Base-by-base conservation (phyloP, 495 filamentous ascomycete species). In the Cercophora sp. region DNA sequence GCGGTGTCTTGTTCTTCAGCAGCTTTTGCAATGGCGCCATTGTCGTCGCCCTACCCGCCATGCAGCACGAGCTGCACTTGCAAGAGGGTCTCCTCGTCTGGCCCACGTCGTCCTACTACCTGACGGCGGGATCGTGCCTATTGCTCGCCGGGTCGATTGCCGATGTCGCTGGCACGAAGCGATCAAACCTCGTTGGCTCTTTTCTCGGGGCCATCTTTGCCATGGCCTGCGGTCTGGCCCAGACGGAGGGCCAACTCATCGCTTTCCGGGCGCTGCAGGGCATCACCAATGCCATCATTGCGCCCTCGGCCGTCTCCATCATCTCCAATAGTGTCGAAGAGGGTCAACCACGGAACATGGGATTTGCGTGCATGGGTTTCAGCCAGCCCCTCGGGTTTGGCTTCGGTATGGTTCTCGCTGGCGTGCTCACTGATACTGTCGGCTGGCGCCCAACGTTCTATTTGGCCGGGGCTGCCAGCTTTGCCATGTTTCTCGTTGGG, bases 381-480 rank as follows among this genome's bases (percentile, higher is more conserved):
- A 75, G 72, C 4, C 71, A 75, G 48, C 75, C 76, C 0, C 41
- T 83, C 15, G 81, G 80, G 1, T 83, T 77, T 60, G 71, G 72
- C 0, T 44, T 80, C 11, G 80, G 81, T 1, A 63, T 84, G 3
- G 71, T 83, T 0, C 60, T 83, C 4, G 77, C 74, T 18, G 79
- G 81, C 4, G 53, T 81, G 4, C 75, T 83, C 37, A 58, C 71
- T 0, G 62, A 78, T n/a, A 48, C 41, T 2, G 42, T 57, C 3
- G 51, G 39, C 18, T 52, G 49, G 49, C 22, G 49, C 24, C 37
- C 39, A 16, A 39, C 37, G 1, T 52, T 41, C 25, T 43, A 52
- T 4, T 19, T 52, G 1, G 49, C 29, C 13, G 49, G 31, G 5
- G 49, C 37, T 8, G 24, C n/a, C 23, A 52, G 37, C 13, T n/a